Evolutionary conservation across 371 early-diverging fungal genomes (phyloP).

Genomic region (Pancytospora epiphaga): DNA sequence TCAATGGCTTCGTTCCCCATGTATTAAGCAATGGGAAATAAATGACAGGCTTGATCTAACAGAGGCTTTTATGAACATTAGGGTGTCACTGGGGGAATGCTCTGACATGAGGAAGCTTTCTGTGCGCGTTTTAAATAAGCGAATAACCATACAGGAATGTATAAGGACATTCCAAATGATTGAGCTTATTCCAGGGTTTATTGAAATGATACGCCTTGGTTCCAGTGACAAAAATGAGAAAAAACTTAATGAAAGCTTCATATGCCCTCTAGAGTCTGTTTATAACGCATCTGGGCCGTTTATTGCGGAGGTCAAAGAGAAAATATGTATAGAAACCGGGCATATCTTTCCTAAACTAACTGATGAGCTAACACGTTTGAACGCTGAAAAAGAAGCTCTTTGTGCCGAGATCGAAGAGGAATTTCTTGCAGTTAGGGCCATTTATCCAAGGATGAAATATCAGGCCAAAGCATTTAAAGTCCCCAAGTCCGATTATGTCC

Average conservation of each 20-base stretch:
- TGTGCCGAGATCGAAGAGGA: conserved; percentile 47
- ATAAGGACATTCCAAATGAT: conserved; percentile 44
- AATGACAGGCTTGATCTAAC: conserved; percentile 43
- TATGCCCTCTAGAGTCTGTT: conserved; percentile 34
- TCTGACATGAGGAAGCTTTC: conserved; percentile 52
- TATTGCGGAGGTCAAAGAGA: conserved; percentile 31
- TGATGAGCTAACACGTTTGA: conserved; percentile 17
- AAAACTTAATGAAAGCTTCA: conserved; percentile 22
- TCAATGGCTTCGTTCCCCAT: conserved; percentile 49
- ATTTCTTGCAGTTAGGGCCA: conserved; percentile 33
- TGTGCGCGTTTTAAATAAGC: conserved; percentile 33
- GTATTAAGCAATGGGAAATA: conserved; percentile 47
- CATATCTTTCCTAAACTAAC: conserved; percentile 15
- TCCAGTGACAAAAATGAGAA: background rate
- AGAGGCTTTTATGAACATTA: conserved; percentile 39
- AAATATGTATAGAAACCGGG: conserved; percentile 36
- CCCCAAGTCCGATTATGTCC: conserved; percentile 50
- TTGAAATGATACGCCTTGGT: background rate
- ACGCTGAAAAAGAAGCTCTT: conserved; percentile 4
- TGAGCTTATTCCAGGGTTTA: conserved; percentile 23
- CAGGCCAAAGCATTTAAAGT: conserved; percentile 48
- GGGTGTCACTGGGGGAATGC: conserved; percentile 26
- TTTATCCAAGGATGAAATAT: background rate
- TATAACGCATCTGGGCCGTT: conserved; percentile 12
- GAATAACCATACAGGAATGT: conserved; percentile 38